Evolutionary conservation across 2,329 filamentous ascomycete genomes (phyloP), one percentile per base, ranked within the genome.

Genomic region (Microcyclosporella mali): DNA sequence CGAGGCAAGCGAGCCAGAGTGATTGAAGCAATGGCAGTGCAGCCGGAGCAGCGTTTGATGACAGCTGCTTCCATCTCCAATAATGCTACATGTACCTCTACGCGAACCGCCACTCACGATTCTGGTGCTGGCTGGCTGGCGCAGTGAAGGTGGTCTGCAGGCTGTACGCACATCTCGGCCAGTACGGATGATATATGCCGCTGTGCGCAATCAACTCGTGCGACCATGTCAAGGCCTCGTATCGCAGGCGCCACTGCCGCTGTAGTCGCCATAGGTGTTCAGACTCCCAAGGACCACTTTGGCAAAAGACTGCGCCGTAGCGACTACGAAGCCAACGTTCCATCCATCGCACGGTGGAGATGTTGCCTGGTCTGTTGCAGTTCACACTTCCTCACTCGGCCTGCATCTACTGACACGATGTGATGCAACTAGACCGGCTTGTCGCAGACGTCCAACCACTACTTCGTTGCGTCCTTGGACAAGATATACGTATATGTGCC

Each of bases 401-500:
- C 30, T 37, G 44, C 40, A 39, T 41, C 48, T 34, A 37, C 33
- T 35, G 29, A 25, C 36, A 40, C 32, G 21, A 25, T 25, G 21
- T 27, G 41, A 27, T 18, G 30, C 43, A 16, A 19, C 15, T 32
- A 66, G 62, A 73, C 70, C 12, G 70, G 61, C 4, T 58, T 74
- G 10, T 73, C 71, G 12, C 64, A 68, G 37, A 49, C 53, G 2
- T 61, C 67, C 55, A 73, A 74, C 43, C 60, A 73, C n/a, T 73
- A 68, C 52, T 71, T 73, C 41, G 59, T 73, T n/a, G 70, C 69
- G 10, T 66, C 63, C 43, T 57, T 51, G 15, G 54, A 62, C 37
- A 47, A 56, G 1, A 62, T 74, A 8, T 59, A 66, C 39, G 61
- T 73, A 25, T 71, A 69, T 45, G 54, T 65, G 38, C 71, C 71